These are phyloP conservation scores for Myxozyma monticola DNA, from an alignment of 805 yeast genomes.

Conservation along the genomic window DNA sequence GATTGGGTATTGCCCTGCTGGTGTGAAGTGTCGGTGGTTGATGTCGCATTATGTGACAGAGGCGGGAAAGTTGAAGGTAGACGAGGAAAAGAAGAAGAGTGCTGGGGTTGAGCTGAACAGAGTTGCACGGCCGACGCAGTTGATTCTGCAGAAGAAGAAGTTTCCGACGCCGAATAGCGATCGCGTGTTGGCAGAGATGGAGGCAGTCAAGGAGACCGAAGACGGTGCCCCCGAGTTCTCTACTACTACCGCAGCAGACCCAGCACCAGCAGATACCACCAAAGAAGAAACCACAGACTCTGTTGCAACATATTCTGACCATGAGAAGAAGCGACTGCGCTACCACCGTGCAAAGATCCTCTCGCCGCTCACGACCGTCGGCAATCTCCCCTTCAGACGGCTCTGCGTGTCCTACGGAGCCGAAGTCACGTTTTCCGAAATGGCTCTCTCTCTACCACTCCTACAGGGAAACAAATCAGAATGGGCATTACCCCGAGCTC, in stretches of 20 bases:
- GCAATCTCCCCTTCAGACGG: conserved; percentile 92
- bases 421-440: conserved; percentile 90
- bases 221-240: conserved; percentile 36
- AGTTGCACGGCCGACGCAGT: conserved; percentile 50
- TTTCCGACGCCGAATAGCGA: conserved; percentile 60
- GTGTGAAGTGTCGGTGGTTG: conserved; percentile 90
- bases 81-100: conserved; percentile 41
- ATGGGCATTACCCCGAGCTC: conserved; percentile 97
- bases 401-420: conserved; percentile 89
- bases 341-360: conserved; percentile 76
- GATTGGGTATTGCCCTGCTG: conserved; percentile 88
- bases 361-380: conserved; percentile 96
- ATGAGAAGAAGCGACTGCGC: conserved; percentile 78
- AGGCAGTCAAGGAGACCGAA: conserved; percentile 49
- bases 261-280: background rate
- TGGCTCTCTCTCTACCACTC: conserved; percentile 86
- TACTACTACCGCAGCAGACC: conserved; percentile 9
- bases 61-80: conserved; percentile 46
- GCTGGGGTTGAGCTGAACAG: conserved; percentile 64
- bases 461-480: conserved; percentile 89
- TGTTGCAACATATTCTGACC: conserved; percentile 61
- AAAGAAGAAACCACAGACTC: conserved; percentile 31
- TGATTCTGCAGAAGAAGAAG: conserved; percentile 58
- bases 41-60: conserved; percentile 62
- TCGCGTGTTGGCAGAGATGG: conserved; percentile 61